phyloP scores from a whole-genome alignment of 768 basidiomycete species.

The Pleurotus cornucopiae region DNA sequence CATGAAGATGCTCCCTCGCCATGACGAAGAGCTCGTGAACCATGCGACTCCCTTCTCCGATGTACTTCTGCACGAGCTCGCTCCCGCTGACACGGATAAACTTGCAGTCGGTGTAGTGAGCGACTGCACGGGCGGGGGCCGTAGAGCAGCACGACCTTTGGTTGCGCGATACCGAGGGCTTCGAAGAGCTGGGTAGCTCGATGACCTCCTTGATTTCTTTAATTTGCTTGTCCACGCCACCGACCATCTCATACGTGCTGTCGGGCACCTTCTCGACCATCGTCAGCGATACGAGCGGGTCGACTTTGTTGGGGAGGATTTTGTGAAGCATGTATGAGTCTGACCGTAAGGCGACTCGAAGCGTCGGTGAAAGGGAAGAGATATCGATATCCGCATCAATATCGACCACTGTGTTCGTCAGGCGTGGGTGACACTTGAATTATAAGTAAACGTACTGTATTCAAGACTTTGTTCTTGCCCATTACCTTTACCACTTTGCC shows the following conservation, averaged over 20 bases:
- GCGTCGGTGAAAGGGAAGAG: slow-evolving; percentile 70
- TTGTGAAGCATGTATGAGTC: slow-evolving; percentile 97
- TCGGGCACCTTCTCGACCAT: slow-evolving; percentile 99
- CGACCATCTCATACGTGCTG: slow-evolving; percentile 99
- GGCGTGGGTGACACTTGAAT: background rate
- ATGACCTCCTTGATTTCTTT: slow-evolving; percentile 98
- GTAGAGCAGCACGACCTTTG: slow-evolving; percentile 93
- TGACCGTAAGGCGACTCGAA: slow-evolving; percentile 95
- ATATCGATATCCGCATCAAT: slow-evolving; percentile 86
- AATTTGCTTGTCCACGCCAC: slow-evolving; percentile 97
- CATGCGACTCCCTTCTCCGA: slow-evolving; percentile 95
- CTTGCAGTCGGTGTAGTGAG: slow-evolving; percentile 96
- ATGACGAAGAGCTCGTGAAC: slow-evolving; percentile 97
- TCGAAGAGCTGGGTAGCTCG: slow-evolving; percentile 94
- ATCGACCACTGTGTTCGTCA: slow-evolving; percentile 71
- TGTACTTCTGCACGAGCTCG: slow-evolving; percentile 97
- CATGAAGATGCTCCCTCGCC: slow-evolving; percentile 99
- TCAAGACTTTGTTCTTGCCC: slow-evolving; percentile 98
- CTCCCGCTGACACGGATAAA: slow-evolving; percentile 95
- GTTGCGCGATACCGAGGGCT: slow-evolving; percentile 92
- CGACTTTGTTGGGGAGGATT: slow-evolving; percentile 95
- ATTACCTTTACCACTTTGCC: slow-evolving; percentile 97
- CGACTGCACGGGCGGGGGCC: slow-evolving; percentile 96
- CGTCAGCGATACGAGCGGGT: slow-evolving; percentile 97
- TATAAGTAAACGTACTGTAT: slow-evolving; percentile 71